Evolutionary conservation across 2,329 filamentous ascomycete genomes (phyloP), one percentile per base, ranked within the genome.

Genomic region (Paecilomyces sp.): DNA sequence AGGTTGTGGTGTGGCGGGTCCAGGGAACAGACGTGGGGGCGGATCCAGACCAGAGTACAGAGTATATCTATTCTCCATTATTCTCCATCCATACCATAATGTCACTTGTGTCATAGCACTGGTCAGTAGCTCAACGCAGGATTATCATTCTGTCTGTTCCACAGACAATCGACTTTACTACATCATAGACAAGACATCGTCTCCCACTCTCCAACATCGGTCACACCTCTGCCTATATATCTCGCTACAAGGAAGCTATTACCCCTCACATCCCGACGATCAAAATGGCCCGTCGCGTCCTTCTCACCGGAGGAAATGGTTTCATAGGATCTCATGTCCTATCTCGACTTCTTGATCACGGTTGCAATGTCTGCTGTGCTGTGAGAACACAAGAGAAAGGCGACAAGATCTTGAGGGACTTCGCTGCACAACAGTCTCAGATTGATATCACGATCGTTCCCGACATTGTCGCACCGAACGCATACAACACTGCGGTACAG

Each of bases 381-480:
- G 52, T 58, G 15, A 33, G 59, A 28, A 25, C 51, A 0, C 18
- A 41, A 22, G 22, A 24, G 9, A 22, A 22, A 36, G 33, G 33
- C 33, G 33, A 36, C 13, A 36, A 36, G 33, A 36, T 36, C 13
- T 36, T 36, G 33, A 36, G 33, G 33, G 33, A 36, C 8, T 36
- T 36, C 33, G 33, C 33, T 15, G 8, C 33, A 8, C 33, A 36
- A 15, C 9, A 36, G 13, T 36, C 33, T 36, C 33, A 36, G 33
- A 36, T 36, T 6, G 33, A 5, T 13, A 54, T 56, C 36, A 25
- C 53, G 12, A 34, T 58, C 18, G 33, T 60, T 2, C 52, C 59
- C 13, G 56, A 60, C 36, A 60, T 60, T 33, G 56, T 56, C 51
- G 51, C 33, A 28, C 31, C 55, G 22, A 34, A 54, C 12, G 58